Evolutionary conservation across 2,329 filamentous ascomycete species (phyloP).

Genomic region (Alternaria brassicicola): DNA sequence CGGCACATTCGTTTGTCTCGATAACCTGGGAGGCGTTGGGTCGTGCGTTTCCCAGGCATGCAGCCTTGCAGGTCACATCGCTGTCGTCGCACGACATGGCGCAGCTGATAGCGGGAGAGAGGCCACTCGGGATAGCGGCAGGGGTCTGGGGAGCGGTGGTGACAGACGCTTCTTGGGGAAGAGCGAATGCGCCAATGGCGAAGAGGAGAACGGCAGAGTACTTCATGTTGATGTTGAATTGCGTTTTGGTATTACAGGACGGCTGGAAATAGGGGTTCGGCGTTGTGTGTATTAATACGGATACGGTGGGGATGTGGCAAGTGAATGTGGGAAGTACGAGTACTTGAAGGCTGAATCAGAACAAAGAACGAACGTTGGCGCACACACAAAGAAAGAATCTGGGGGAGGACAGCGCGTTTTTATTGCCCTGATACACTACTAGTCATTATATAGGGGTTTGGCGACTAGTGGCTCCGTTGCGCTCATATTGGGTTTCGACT

Average conservation of each 20-base stretch:
- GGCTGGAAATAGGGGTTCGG: background rate
- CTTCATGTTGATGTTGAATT: conserved; percentile 47
- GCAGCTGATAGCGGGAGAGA: conserved; percentile 44
- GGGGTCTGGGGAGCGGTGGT: conserved; percentile 46
- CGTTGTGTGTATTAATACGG: conserved; percentile 24
- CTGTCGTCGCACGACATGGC: conserved; percentile 47
- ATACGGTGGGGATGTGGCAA: conserved; percentile 18
- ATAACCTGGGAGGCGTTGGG: conserved; percentile 58
- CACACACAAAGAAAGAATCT: conserved; percentile 12
- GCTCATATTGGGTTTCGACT: conserved; percentile 16
- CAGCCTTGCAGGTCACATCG: conserved; percentile 60
- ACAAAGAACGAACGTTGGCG: conserved; percentile 30
- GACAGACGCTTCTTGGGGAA: conserved; percentile 48
- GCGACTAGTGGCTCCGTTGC: conserved; percentile 4
- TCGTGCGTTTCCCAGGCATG: conserved; percentile 59
- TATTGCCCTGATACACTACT: conserved; percentile 13
- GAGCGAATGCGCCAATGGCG: conserved; percentile 52
- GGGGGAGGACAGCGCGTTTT: conserved; percentile 14
- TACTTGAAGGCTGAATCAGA: conserved; percentile 11
- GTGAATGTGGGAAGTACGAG: conserved; percentile 25
- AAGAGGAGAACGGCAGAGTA: conserved; percentile 56
- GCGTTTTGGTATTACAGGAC: conserved; percentile 11
- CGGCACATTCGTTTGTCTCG: conserved; percentile 59
- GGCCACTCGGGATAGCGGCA: conserved; percentile 23
- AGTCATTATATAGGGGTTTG: conserved; percentile 15